Evolutionary conservation across 345 rosid genomes (phyloP).

Genomic region (Erodium maritimum): DNA sequence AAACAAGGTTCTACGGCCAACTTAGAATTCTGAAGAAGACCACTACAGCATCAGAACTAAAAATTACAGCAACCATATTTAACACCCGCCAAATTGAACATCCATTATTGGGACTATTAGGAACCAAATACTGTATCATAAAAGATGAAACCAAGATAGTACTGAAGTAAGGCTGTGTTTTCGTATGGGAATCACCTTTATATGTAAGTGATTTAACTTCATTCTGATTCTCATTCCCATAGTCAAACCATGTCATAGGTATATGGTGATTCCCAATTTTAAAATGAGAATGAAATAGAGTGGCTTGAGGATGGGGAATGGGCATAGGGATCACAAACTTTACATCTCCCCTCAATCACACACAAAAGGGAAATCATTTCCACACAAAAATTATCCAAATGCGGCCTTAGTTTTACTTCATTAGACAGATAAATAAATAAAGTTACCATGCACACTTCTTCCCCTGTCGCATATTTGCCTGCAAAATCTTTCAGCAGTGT

Average conservation of each 20-base stretch:
- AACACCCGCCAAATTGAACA: background rate
- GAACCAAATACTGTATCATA: too few relatives aligned
- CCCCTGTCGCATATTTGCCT: constrained; percentile 39
- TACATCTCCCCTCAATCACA: background rate
- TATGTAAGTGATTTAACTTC: too few relatives aligned
- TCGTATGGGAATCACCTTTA: too few relatives aligned
- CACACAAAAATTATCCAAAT: background rate
- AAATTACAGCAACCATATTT: background rate
- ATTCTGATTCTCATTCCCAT: too few relatives aligned
- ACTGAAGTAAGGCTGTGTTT: too few relatives aligned
- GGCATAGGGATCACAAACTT: too few relatives aligned
- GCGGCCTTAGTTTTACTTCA: background rate
- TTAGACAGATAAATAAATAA: background rate
- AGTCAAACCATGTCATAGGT: too few relatives aligned
- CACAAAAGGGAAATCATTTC: background rate
- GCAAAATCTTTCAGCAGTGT: constrained; percentile 28
- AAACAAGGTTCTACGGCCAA: background rate
- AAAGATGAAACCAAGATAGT: too few relatives aligned
- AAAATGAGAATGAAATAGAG: too few relatives aligned
- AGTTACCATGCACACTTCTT: constrained; percentile 33
- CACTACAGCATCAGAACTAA: background rate
- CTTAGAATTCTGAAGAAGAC: background rate
- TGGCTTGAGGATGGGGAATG: too few relatives aligned
- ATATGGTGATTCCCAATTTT: too few relatives aligned
- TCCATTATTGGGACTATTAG: too few relatives aligned